Evolutionary conservation across 805 yeast species (phyloP).

Genomic region (Lipomyces sp.): DNA sequence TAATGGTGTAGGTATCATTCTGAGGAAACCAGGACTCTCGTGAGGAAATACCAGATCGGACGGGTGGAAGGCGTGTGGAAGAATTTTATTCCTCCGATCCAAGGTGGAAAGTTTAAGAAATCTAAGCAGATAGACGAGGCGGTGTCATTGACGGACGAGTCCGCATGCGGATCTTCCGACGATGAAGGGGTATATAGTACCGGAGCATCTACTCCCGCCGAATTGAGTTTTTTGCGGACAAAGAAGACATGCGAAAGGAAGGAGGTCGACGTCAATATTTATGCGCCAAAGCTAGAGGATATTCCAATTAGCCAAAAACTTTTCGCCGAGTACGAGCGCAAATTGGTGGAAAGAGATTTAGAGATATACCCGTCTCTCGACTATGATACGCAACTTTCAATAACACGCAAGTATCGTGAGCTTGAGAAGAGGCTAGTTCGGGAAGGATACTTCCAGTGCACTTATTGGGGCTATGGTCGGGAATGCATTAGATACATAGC

Average conservation of each 20-base stretch:
- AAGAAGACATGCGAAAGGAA: conserved; percentile 1
- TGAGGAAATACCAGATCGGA: conserved; percentile 69
- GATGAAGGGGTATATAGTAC: background rate
- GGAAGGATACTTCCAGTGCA: conserved; percentile 71
- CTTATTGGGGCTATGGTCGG: conserved; percentile 71
- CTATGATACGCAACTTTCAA: conserved; percentile 61
- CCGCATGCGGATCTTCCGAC: conserved; percentile 4
- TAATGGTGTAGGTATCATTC: conserved; percentile 57
- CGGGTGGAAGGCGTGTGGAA: conserved; percentile 67
- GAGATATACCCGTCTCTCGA: conserved; percentile 67
- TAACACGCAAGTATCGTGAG: conserved; percentile 62
- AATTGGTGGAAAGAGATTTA: conserved; percentile 60
- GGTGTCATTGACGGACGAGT: conserved; percentile 12
- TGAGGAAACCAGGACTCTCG: conserved; percentile 57
- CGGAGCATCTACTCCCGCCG: background rate
- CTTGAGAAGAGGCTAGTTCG: conserved; percentile 61
- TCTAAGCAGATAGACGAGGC: conserved; percentile 15
- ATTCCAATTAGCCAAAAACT: conserved; percentile 43
- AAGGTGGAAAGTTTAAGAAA: conserved; percentile 63
- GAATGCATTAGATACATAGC: conserved; percentile 66
- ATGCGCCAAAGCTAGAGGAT: conserved; percentile 34
- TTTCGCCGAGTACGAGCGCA: conserved; percentile 63
- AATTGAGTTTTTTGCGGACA: background rate
- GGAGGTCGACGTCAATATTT: conserved; percentile 26
- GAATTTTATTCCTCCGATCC: conserved; percentile 84